Conservation (phyloP, 495 filamentous ascomycete genomes). For the Tuber melanosporum region DNA sequence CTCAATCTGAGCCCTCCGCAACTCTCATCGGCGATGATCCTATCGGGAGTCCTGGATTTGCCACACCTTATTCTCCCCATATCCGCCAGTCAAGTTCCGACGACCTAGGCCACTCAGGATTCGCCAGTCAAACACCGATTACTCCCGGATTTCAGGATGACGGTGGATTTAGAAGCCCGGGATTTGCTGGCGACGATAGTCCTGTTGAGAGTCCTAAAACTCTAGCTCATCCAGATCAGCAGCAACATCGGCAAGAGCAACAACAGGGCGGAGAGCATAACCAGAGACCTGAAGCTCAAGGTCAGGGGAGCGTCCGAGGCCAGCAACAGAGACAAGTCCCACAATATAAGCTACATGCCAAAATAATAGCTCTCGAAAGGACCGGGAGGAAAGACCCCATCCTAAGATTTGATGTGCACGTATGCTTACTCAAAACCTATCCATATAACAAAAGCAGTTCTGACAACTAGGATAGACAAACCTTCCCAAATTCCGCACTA, state of each 20-base stretch:
- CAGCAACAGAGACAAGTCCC: constrained; percentile 43
- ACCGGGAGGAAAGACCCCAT: constrained; percentile 94
- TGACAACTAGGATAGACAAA: constrained; percentile 62
- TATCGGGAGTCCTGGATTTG: constrained; percentile 12
- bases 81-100: not conserved
- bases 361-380: constrained; percentile 85
- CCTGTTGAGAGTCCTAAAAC: constrained; percentile 8
- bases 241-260: constrained; percentile 20
- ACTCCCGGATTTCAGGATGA: constrained; percentile 12
- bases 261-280: not conserved
- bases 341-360: constrained; percentile 81
- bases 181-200: constrained; percentile 12
- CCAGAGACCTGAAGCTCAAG: not conserved
- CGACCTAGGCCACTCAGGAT: constrained; percentile 1
- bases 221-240: constrained; percentile 13
- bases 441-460: constrained; percentile 3
- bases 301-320: constrained; percentile 6
- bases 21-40: constrained; percentile 25
- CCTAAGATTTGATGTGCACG: constrained; percentile 92
- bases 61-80: constrained; percentile 12
- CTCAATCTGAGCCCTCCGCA: constrained; percentile 10
- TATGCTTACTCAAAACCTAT: constrained; percentile 47
- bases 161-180: constrained; percentile 21
- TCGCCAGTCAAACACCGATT: not conserved
- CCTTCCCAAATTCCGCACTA: constrained; percentile 92